Evolutionary conservation across 2,329 filamentous ascomycete species (phyloP).

Genomic region (Incumbomyces lentus): DNA sequence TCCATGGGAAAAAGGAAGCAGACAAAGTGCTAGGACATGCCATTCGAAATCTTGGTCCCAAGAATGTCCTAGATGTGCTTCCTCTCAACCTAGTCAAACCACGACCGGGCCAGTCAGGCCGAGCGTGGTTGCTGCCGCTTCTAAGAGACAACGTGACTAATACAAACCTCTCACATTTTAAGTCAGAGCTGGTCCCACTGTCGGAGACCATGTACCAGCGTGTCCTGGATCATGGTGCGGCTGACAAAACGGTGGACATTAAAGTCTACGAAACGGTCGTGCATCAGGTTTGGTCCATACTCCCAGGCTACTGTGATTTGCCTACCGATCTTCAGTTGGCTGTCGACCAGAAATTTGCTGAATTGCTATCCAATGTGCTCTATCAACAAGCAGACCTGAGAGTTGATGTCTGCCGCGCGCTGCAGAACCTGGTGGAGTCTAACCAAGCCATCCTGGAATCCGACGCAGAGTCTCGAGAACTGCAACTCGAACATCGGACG

Average conservation of each 20-base stretch:
- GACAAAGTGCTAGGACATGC: conserved; percentile 83
- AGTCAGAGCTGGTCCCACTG: conserved; percentile 71
- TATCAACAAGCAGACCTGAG: conserved; percentile 86
- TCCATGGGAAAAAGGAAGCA: conserved; percentile 87
- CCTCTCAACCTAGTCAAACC: conserved; percentile 78
- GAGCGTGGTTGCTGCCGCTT: conserved; percentile 90
- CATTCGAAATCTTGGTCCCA: conserved; percentile 80
- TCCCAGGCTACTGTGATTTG: conserved; percentile 90
- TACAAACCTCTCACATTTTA: conserved; percentile 77
- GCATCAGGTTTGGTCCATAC: conserved; percentile 85
- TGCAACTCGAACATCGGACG: conserved; percentile 68
- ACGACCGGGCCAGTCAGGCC: conserved; percentile 64
- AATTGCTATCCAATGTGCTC: conserved; percentile 79
- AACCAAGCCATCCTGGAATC: conserved; percentile 70
- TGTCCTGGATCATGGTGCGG: conserved; percentile 69
- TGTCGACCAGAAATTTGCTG: conserved; percentile 82
- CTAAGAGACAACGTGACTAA: conserved; percentile 84
- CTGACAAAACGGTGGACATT: conserved; percentile 85
- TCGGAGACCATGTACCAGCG: conserved; percentile 84
- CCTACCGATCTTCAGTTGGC: conserved; percentile 66
- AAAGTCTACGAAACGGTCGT: conserved; percentile 98
- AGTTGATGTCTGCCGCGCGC: conserved; percentile 72
- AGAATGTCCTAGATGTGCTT: conserved; percentile 68
- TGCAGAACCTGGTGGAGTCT: conserved; percentile 82
- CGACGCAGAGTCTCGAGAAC: conserved; percentile 57